phyloP scores from a whole-genome alignment of 306 rosid genomes.

The Inga laurina region DNA sequence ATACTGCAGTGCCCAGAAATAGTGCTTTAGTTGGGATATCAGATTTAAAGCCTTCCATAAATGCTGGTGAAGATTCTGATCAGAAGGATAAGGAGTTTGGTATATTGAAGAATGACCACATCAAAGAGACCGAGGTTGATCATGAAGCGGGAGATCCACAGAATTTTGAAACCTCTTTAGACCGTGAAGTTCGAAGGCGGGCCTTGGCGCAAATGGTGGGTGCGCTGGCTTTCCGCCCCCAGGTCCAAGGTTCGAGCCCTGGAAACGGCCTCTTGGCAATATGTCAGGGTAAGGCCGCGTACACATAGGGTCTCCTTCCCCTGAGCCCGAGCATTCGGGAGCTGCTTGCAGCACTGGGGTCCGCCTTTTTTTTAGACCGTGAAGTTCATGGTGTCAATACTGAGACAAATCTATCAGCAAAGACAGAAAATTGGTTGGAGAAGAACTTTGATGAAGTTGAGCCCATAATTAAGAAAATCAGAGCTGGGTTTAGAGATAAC shows the following conservation, averaged over 20 bases:
- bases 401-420: constrained; percentile 34
- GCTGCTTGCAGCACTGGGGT: no score
- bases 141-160: constrained; percentile 34
- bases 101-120: constrained; percentile 35
- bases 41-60: constrained; percentile 39
- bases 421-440: constrained; percentile 73
- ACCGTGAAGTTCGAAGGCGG: no score
- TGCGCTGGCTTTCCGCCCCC: no score
- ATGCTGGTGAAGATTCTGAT: constrained; percentile 41
- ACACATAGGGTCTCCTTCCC: no score
- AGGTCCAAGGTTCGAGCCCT: no score
- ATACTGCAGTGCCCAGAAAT: constrained; percentile 27
- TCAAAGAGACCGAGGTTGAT: constrained; percentile 30
- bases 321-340: no score
- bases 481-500: constrained; percentile 79
- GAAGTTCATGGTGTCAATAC: constrained; percentile 34
- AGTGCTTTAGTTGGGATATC: constrained; percentile 39
- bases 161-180: constrained; percentile 42
- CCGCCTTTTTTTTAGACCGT: no score
- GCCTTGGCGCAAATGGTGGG: no score
- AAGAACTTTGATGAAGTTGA: constrained; percentile 76
- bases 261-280: no score
- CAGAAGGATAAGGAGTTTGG: constrained; percentile 42
- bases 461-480: constrained; percentile 70
- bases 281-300: no score